These are phyloP conservation scores for Colletotrichum karsti DNA, from an alignment of 2,329 filamentous ascomycete genomes.

Conservation along the genomic window DNA sequence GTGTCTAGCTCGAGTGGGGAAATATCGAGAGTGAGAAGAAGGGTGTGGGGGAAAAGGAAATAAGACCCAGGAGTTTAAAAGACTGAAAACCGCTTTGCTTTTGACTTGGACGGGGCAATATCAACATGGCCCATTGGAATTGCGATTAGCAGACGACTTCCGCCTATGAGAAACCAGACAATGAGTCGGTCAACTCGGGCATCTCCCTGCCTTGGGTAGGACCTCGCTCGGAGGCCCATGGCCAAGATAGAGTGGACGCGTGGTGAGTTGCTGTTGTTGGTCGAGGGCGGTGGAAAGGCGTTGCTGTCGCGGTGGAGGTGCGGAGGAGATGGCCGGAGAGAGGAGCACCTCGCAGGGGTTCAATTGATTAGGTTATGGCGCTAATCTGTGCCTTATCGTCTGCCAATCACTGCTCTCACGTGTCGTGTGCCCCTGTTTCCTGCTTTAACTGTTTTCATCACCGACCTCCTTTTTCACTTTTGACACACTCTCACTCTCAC, in stretches of 20 bases:
- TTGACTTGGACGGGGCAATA: background rate
- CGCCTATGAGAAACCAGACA: background rate
- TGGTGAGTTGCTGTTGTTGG: conserved; percentile 25
- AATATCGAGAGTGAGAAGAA: background rate
- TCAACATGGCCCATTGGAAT: background rate
- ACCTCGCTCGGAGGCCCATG: background rate
- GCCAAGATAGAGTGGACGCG: background rate
- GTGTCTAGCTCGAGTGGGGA: conserved; percentile 19
- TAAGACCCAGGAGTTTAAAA: background rate
- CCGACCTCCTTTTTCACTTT: background rate
- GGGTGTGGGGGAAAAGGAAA: conserved; percentile 3
- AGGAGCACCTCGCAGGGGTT: background rate
- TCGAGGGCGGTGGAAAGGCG: background rate
- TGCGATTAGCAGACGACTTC: background rate
- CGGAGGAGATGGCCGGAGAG: background rate
- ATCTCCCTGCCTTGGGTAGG: conserved; percentile 1
- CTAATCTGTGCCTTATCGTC: conserved; percentile 25
- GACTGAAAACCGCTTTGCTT: background rate
- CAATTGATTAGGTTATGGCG: conserved; percentile 6
- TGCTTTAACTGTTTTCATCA: background rate
- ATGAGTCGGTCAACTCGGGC: background rate
- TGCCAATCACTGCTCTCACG: conserved; percentile 28
- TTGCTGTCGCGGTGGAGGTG: conserved; percentile 10
- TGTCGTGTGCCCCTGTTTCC: background rate
- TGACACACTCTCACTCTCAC: background rate